Evolutionary conservation across 2,329 filamentous ascomycete species (phyloP).

Genomic region (Cercospora zeae-maydis): DNA sequence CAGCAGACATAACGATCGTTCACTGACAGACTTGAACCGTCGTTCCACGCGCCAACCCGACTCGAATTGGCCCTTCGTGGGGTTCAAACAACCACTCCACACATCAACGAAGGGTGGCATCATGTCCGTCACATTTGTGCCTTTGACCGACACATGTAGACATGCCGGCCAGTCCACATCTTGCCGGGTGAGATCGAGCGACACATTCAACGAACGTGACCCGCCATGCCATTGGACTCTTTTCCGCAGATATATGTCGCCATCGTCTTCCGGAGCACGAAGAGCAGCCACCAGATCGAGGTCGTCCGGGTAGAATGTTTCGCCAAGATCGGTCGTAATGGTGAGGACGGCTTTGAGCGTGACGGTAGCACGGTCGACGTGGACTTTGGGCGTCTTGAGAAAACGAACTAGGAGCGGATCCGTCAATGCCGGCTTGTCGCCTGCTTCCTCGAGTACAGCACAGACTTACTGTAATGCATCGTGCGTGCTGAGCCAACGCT

Average conservation of each 20-base stretch:
- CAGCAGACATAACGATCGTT: constrained; percentile 51
- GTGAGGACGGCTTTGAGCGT: constrained; percentile 55
- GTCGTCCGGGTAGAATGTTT: constrained; percentile 56
- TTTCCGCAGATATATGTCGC: constrained; percentile 43
- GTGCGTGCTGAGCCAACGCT: not conserved
- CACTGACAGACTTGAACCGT: constrained; percentile 46
- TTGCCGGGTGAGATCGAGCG: constrained; percentile 41
- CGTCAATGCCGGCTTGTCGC: constrained; percentile 3
- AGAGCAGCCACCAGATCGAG: constrained; percentile 44
- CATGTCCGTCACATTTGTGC: constrained; percentile 33
- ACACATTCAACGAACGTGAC: constrained; percentile 45
- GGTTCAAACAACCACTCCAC: constrained; percentile 51
- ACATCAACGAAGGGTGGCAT: constrained; percentile 51
- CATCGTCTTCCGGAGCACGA: constrained; percentile 31
- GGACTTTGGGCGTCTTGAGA: constrained; percentile 58
- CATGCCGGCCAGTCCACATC: constrained; percentile 40
- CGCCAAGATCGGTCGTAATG: constrained; percentile 66
- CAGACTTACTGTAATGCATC: constrained; percentile 10
- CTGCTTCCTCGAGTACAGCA: not conserved
- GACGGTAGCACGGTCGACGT: constrained; percentile 40
- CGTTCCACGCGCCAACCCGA: constrained; percentile 55
- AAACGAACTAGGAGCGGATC: constrained; percentile 51
- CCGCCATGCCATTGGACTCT: constrained; percentile 44
- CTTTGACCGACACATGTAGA: constrained; percentile 41
- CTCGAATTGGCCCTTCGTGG: constrained; percentile 37